Conservation (phyloP, 2,329 filamentous ascomycete genomes). For the Sporothrix euskadiensis region DNA sequence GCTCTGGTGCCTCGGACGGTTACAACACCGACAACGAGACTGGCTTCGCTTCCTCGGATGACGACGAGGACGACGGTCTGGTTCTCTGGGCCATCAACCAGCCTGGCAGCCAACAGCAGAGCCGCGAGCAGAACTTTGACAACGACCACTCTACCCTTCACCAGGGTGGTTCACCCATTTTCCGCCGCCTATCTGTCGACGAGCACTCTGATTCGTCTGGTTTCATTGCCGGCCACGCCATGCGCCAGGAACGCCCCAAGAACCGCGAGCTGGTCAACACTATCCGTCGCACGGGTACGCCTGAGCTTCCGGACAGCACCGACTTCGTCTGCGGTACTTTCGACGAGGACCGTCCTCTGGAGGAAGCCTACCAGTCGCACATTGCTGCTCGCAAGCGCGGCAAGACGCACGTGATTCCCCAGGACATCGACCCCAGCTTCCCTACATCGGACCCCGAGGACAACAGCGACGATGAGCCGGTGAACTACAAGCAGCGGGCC, state of each 20-base stretch:
- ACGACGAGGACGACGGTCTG: slow-evolving; percentile 70
- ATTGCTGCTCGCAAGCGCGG: slow-evolving; percentile 77
- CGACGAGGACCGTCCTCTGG: slow-evolving; percentile 91
- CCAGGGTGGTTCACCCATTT: slow-evolving; percentile 42
- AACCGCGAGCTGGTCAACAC: slow-evolving; percentile 42
- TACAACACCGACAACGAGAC: slow-evolving; percentile 75
- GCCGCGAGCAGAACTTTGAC: slow-evolving; percentile 28
- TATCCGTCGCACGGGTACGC: slow-evolving; percentile 66
- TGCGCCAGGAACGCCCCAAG: slow-evolving; percentile 40
- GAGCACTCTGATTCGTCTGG: slow-evolving; percentile 63
- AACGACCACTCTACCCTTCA: slow-evolving; percentile 42
- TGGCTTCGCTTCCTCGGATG: slow-evolving; percentile 68
- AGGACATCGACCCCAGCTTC: slow-evolving; percentile 97
- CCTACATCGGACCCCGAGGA: slow-evolving; percentile 91
- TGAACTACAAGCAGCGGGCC: slow-evolving; percentile 18
- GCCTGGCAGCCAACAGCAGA: neutral
- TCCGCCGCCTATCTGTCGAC: slow-evolving; percentile 35
- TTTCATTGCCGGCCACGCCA: slow-evolving; percentile 51
- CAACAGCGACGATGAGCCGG: slow-evolving; percentile 70
- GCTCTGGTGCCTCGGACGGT: slow-evolving; percentile 60
- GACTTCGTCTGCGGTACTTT: slow-evolving; percentile 99
- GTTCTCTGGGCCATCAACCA: slow-evolving; percentile 57
- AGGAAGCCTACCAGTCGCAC: slow-evolving; percentile 87
- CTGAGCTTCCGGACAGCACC: slow-evolving; percentile 91
- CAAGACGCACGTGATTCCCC: slow-evolving; percentile 82